These are phyloP conservation scores for Syzygium syzygioides DNA, from an alignment of 441 rosid species.

Conservation along the genomic window DNA sequence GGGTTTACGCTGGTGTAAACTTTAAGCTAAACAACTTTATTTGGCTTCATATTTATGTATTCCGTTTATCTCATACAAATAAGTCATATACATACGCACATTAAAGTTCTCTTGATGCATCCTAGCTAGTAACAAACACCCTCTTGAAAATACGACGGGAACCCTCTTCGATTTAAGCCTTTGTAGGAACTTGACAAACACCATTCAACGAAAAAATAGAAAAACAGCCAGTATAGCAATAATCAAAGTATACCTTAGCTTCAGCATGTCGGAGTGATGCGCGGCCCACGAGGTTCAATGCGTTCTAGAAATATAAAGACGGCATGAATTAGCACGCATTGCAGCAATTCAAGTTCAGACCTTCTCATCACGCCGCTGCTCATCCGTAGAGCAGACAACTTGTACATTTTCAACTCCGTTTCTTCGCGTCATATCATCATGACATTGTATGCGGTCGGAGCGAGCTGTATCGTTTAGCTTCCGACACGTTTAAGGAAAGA, in stretches of 20 bases:
- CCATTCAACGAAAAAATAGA: neutral
- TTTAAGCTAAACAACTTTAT: neutral
- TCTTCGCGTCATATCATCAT: neutral
- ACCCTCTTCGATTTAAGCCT: neutral
- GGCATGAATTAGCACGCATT: neutral
- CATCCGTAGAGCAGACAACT: neutral
- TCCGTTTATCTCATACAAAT: neutral
- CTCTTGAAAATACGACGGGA: neutral
- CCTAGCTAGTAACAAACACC: neutral
- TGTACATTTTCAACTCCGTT: neutral
- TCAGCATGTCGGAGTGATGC: neutral
- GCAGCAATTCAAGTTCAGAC: neutral
- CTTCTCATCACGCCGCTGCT: neutral
- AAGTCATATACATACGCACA: neutral
- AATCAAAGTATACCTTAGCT: neutral
- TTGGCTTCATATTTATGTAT: neutral
- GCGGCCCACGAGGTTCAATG: neutral
- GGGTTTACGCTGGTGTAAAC: neutral
- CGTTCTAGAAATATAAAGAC: neutral
- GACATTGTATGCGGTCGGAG: neutral
- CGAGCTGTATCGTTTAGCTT: neutral
- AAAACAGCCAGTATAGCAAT: neutral
- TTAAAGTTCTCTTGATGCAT: neutral
- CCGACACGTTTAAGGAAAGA: neutral
- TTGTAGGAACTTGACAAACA: neutral